Evolutionary conservation across 768 basidiomycete species (phyloP), one percentile per base, ranked within the genome.

Genomic region (Tylopilus felleus): DNA sequence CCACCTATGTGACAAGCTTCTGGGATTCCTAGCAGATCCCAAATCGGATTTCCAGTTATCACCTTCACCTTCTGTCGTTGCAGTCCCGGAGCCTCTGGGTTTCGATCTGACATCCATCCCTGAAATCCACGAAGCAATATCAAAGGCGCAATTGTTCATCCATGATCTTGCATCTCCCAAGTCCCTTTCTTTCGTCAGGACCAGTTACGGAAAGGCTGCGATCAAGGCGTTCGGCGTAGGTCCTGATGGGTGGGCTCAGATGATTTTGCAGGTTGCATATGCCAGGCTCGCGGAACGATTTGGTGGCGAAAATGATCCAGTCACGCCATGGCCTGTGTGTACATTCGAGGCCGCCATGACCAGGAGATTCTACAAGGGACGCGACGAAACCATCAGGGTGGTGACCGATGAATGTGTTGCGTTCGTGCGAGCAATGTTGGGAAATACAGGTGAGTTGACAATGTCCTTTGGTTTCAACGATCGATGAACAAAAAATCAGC

Each of bases 321-420:
- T 55, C 1, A 60, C 64, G 2, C 70, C 76, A 35, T 75, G 77
- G 74, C 74, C 74, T 27, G 93, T 90, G 3, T 90, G 82, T 5
- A 93, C 93, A 17, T 97, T 97, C 67, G 95, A 98, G 72, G 88
- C 92, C 53, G 93, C 93, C 28, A 86, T 90, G 55, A 94, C 93
- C n/a, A 80, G 95, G 29, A 83, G 80, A 67, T 97, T 89, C 71
- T 79, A 80, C 71, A 89, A 93, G 65, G 95, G 95, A 13, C 80
- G 95, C 44, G 97, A 94, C 22, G 95, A 98, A 73, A 86, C 91
- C 19, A 92, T 98, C 55, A 79, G 94, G 6, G 86, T 92, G 46
- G 86, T 93, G 14, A 86, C 82, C 12, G 75, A 74, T 44, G 88
- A 95, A 71, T 81, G 83, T 33, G 89, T 90, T 62, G 80, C 78